Base-by-base conservation (phyloP, 2,329 filamentous ascomycete genomes). In the Emergomyces orientalis region DNA sequence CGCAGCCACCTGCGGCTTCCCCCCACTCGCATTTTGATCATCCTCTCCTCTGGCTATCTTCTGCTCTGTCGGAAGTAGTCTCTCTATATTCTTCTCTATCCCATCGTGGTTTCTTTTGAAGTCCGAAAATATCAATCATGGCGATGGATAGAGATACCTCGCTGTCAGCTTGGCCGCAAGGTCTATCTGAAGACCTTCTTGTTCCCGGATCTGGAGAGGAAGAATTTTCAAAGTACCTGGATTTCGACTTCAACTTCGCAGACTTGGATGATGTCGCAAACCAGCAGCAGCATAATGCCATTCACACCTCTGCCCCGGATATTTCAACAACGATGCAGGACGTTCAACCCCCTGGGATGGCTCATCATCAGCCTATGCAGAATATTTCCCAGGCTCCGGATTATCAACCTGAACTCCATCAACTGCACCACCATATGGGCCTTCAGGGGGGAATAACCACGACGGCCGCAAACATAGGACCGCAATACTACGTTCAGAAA, bases 141-240 rank as follows among this genome's bases (percentile, higher is more conserved):
- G 56, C 37, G 62, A 78, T 78, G 76, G 75, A 79, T 63, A 72
- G 75, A 68, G 72, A 75, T 59, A 65, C 71, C 13, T 66, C 75
- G 47, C 68, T 76, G 68, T 67, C 71, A 51, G 63, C 67, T 65
- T 79, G 77, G 77, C 69, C 74, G 45, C 74, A 75, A 62, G 70
- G 74, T 56, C 68, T 76, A 39, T 71, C 75, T 60, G 73, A 74
- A 63, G 74, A 76, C 59, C 68, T 73, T 49, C 73, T 79, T 65
- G 74, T 78, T 61, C 65, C 73, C 9, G 70, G 70, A 32, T 68
- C 75, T 63, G 67, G 74, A 64, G 79, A 81, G 65, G 79, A 81
- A 61, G 79, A 81, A 61, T 81, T 81, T 67, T 75, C 78, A 63
- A 79, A 76, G 63, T 78, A 80, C 63, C 75, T 81, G 63, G 78